Evolutionary conservation across 257 asterid genomes (phyloP), one percentile per base, ranked within the genome.

Genomic region (Ajuga chamaepitys): DNA sequence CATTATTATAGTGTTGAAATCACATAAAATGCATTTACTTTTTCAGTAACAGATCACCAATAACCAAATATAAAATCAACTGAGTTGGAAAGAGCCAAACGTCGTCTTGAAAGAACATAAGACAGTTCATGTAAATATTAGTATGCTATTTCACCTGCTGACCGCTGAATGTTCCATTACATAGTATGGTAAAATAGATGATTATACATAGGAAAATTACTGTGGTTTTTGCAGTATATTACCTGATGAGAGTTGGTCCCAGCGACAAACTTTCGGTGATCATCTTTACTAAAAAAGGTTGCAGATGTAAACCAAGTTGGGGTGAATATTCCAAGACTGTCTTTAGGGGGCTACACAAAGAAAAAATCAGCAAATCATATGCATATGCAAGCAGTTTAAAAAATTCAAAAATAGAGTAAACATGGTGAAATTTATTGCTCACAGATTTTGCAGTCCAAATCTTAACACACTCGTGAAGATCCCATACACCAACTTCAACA

Each of bases 171-270:
- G 41, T 17, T 20, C 30, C 35, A 14, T 37, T n/a, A 52, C 1
- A 51, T 10, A 21, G 2, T 5, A 18, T 58, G 25, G 16, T 32
- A 6, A 37, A 5, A 10, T 30, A 5, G 26, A 48, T 13, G 26
- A 35, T 38, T 30, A 11, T 44, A 25, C 26, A 56, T 26, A 44
- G 55, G 40, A 50, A 54, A 50, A 47, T 25, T 7, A 37, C 16
- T 40, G 45, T 16, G n/a, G 28, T 42, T 38, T 30, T 14, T 34
- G 57, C 63, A 53, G 58, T 51, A 52, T 21, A 45, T 57, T 77
- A 92, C 98, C 97, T 87, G 95, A 74, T 88, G 96, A 72, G 70
- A 71, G 59, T 86, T 80, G 58, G 99, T 89, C 72, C 99, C 96
- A 37, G 96, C 83, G 38, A 77, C 90, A 72, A 93, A 75, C 77